Conservation (phyloP, 768 basidiomycete genomes). For the Russula olivacea region DNA sequence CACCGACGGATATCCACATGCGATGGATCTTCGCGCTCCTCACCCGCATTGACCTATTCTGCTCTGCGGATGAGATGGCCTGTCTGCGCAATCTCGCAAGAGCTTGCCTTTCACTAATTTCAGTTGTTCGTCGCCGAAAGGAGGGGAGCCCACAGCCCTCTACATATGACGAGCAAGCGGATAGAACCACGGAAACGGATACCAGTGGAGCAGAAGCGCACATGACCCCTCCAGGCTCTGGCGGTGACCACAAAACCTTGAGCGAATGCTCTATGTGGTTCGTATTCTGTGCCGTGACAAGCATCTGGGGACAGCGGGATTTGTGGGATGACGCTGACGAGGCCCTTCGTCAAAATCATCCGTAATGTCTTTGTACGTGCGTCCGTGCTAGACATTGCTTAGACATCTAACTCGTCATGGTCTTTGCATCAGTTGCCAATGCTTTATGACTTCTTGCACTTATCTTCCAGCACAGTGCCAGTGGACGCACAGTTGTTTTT, state of each 20-base stretch:
- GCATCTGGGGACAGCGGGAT: slow-evolving; percentile 74
- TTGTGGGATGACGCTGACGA: slow-evolving; percentile 71
- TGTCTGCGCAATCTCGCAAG: slow-evolving; percentile 70
- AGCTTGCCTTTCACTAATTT: slow-evolving; percentile 44
- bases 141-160: neutral
- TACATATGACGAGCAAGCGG: neutral
- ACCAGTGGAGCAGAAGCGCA: neutral
- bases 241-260: slow-evolving; percentile 29
- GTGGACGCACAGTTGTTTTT: neutral
- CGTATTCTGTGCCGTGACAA: slow-evolving; percentile 55
- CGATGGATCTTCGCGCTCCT: slow-evolving; percentile 78
- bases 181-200: slow-evolving; percentile 8
- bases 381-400: neutral
- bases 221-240: neutral
- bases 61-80: slow-evolving; percentile 72
- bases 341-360: neutral
- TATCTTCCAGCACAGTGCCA: neutral
- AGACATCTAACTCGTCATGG: neutral
- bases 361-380: neutral
- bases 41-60: slow-evolving; percentile 57
- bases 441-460: neutral
- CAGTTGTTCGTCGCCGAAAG: slow-evolving; percentile 15
- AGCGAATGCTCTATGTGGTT: slow-evolving; percentile 63
- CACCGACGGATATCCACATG: slow-evolving; percentile 50
- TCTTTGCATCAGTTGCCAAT: neutral